A percentile compares a stretch with the other conserved stretches of the same genome.
Evolutionary conservation across 129 eudicot species (phyloP).

Genomic region (Oenanthe sinensis): DNA sequence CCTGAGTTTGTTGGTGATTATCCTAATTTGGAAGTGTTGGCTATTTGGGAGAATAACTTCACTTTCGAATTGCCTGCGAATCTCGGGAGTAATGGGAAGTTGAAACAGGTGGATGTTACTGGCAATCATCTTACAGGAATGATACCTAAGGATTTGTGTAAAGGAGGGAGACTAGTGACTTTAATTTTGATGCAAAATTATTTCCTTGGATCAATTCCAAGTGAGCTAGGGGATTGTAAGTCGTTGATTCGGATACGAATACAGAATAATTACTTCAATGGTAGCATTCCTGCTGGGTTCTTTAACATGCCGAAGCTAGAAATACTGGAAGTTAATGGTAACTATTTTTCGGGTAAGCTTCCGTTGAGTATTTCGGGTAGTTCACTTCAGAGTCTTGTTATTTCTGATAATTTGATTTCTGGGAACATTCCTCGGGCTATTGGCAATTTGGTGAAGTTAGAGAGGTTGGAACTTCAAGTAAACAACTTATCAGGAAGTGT

Average conservation of each 20-base stretch:
- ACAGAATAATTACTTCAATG: constrained; percentile 50
- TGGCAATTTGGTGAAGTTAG: constrained; percentile 38
- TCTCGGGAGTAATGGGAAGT: constrained; percentile 59
- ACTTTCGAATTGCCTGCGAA: constrained; percentile 56
- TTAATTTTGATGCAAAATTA: constrained; percentile 56
- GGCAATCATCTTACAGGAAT: constrained; percentile 65
- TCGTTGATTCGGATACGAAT: constrained; percentile 51
- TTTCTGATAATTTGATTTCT: constrained; percentile 52
- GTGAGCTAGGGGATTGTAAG: constrained; percentile 52
- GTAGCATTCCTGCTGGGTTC: constrained; percentile 60
- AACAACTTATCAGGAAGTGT: constrained; percentile 51
- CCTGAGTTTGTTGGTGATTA: constrained; percentile 67
- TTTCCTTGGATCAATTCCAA: constrained; percentile 65
- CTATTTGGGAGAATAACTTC: constrained; percentile 80
- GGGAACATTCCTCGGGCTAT: constrained; percentile 54
- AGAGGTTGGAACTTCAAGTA: constrained; percentile 34
- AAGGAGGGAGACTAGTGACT: constrained; percentile 46
- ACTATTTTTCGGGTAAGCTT: constrained; percentile 58
- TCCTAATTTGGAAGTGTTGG: constrained; percentile 66
- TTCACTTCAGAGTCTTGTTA: constrained; percentile 29
- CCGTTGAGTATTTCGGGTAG: constrained; percentile 32
- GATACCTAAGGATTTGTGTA: constrained; percentile 56
- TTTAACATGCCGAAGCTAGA: constrained; percentile 49
- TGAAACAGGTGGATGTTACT: constrained; percentile 49
- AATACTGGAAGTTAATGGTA: constrained; percentile 59